Base-by-base conservation (phyloP, 805 yeast species). In the Metschnikowia gelsemii region DNA sequence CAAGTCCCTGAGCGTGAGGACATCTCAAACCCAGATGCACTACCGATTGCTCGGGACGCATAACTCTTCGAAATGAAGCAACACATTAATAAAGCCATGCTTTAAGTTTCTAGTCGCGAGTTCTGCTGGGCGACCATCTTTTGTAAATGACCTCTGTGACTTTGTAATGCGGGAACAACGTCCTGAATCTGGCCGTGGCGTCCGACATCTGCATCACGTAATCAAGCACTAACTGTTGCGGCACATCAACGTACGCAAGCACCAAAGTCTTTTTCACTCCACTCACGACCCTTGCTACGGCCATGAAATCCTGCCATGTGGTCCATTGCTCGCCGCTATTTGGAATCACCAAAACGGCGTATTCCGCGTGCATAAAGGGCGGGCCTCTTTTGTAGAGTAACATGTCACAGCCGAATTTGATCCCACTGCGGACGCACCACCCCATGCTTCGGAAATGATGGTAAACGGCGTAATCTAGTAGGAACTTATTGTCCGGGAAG, bases 311-410 rank as follows among this genome's bases (percentile, higher is more conserved):
- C 32, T 70, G 79, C 90, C 84, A 57, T 70, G 72, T 75, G 78
- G 80, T 44, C 57, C 62, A 63, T 0, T 55, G 51, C 8, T 31
- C 27, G 7, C 58, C 67, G 17, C 61, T 64, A 32, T 66, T 62
- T 1, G 76, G 71, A 20, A 79, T 44, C 5, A 85, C 66, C 33
- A 76, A 56, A 3, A 87, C 66, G 5, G 91, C 87, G 60, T 79
- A 87, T 58, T 89, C 96, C 0, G 99, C 97, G 59, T 93, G 99
- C 37, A 84, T 80, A 59, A 90, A 88, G 1, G 97, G 97, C 7
- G 98, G 99, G 0, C 99, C 99, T 43, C 91, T 71, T 40, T 83
- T 79, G 61, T 93, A 93, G 4, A 93, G 68, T 7, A 93, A 64
- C 61, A 70, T 84, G 54, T 90, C 95, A n/a, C 86, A 76, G 2